Base-by-base conservation (phyloP, 2,329 filamentous ascomycete genomes). In the Apiospora hydei region DNA sequence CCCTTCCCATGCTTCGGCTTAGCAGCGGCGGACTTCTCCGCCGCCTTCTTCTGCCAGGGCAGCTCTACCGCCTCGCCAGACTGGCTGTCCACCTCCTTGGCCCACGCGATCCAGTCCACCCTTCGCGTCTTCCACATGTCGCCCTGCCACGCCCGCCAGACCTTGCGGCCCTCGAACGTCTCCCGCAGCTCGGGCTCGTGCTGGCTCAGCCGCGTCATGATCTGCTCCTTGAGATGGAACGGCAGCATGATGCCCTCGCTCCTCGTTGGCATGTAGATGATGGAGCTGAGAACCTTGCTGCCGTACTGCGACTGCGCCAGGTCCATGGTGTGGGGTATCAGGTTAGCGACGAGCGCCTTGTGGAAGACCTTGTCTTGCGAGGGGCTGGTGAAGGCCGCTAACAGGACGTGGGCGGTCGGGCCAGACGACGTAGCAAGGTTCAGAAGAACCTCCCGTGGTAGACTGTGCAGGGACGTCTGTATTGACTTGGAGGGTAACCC, bases 401-500 rank as follows among this genome's bases (percentile, higher is more conserved):
- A 81, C 66, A 90, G 80, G 51, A 90, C 82, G 10, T 81, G 84
- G 80, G 70, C 87, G 82, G 87, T 87, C 3, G 87, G 83, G 64
- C 83, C 81, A 2, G 87, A 88, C 0, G 83, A 81, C 1, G 83
- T 92, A 38, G 94, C 91, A 70, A 98, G 89, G 51, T 87, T 84
- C 44, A 94, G 80, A 71, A 91, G 85, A 30, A 84, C 88, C 70
- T 85, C 88, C 66, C 83, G 80, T 14, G 86, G 84, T 75, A 93
- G 86, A 4, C 89, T 85, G 26, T 92, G 83, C 34, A 96, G 82
- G n/a, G 92, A 89, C 21, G 91, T 88, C 79, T 96, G 94, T 44
- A 97, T 88, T 14, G 95, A 87, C 69, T 89, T 89, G 71, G 89
- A 88, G 1, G 95, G 85, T 0, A 88, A 82, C 0, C 94, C 94